Evolutionary conservation across 1,284 basidiomycete species (phyloP).

Genomic region (Sporisorium reilianum): DNA sequence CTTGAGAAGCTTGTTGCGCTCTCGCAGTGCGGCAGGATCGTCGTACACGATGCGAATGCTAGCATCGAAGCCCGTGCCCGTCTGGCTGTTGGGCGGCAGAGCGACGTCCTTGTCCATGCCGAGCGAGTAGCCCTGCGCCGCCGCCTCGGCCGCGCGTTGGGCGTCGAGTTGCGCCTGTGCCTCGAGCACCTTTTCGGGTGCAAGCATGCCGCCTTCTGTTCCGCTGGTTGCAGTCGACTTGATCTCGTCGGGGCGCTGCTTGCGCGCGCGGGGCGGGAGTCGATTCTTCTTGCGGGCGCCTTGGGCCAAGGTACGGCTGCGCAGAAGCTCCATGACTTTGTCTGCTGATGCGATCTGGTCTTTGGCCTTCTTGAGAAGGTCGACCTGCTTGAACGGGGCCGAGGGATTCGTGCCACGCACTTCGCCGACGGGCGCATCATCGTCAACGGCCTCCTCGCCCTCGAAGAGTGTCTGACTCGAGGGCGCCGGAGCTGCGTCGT

Average conservation of each 20-base stretch:
- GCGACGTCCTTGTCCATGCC: slow-evolving; percentile 41
- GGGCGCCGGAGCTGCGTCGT: slow-evolving; percentile 20
- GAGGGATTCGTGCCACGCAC: background rate
- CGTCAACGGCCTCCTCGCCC: slow-evolving; percentile 15
- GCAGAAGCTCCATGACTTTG: slow-evolving; percentile 40
- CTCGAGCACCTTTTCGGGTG: slow-evolving; percentile 48
- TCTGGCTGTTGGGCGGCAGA: slow-evolving; percentile 14
- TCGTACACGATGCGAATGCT: slow-evolving; percentile 54
- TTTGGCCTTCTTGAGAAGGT: slow-evolving; percentile 10
- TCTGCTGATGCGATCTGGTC: slow-evolving; percentile 32
- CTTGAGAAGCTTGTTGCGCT: slow-evolving; percentile 44
- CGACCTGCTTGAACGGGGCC: background rate
- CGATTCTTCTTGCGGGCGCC: slow-evolving; percentile 30
- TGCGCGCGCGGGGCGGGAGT: slow-evolving; percentile 36
- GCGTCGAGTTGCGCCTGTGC: slow-evolving; percentile 43
- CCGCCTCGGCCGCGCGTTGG: slow-evolving; percentile 44
- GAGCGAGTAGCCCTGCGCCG: slow-evolving; percentile 44
- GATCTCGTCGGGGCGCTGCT: slow-evolving; percentile 29
- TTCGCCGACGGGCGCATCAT: slow-evolving; percentile 9
- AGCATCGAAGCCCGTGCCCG: slow-evolving; percentile 21
- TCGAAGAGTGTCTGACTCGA: slow-evolving; percentile 46
- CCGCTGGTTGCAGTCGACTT: background rate
- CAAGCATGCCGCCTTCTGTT: slow-evolving; percentile 14
- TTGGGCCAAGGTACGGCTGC: slow-evolving; percentile 30
- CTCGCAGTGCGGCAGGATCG: slow-evolving; percentile 49